Evolutionary conservation across 2,329 filamentous ascomycete genomes (phyloP).

Genomic region (Ophiocordyceps camponoti-floridani): DNA sequence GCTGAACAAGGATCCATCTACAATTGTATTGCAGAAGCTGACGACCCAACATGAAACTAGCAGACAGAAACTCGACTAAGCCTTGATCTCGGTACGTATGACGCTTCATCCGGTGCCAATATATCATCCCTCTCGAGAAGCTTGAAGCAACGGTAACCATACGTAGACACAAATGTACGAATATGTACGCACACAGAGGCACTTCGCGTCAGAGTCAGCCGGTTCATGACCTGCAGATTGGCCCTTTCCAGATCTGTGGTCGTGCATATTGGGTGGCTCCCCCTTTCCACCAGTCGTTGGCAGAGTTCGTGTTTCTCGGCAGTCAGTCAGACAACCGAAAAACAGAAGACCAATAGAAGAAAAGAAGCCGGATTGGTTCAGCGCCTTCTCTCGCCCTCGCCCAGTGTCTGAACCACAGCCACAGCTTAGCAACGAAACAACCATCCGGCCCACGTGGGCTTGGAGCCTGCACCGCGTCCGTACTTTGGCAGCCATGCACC

Average conservation of each 20-base stretch:
- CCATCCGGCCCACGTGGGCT: constrained; percentile 1
- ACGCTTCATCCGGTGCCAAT: too few species aligned
- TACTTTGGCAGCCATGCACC: neutral
- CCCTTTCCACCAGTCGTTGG: neutral
- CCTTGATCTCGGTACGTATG: too few species aligned
- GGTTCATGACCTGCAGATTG: constrained; percentile 1
- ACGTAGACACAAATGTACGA: neutral
- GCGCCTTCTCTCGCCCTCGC: neutral
- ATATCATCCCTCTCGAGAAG: too few species aligned
- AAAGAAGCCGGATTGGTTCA: neutral
- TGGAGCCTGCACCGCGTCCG: neutral
- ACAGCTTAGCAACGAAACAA: neutral
- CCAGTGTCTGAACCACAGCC: neutral
- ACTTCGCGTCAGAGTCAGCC: neutral
- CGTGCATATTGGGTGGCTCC: constrained; percentile 1
- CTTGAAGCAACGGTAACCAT: too few species aligned
- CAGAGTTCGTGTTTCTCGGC: neutral
- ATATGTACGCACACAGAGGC: neutral
- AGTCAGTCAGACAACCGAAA: neutral
- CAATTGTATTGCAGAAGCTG: too few species aligned
- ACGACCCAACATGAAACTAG: too few species aligned
- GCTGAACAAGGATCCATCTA: too few species aligned
- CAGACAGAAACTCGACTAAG: too few species aligned
- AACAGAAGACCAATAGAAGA: neutral
- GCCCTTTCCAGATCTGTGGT: constrained; percentile 4